A percentile compares a stretch with the other conserved stretches of the same genome.
Conservation (phyloP, 345 rosid genomes). For the Lepidium sativum region DNA sequence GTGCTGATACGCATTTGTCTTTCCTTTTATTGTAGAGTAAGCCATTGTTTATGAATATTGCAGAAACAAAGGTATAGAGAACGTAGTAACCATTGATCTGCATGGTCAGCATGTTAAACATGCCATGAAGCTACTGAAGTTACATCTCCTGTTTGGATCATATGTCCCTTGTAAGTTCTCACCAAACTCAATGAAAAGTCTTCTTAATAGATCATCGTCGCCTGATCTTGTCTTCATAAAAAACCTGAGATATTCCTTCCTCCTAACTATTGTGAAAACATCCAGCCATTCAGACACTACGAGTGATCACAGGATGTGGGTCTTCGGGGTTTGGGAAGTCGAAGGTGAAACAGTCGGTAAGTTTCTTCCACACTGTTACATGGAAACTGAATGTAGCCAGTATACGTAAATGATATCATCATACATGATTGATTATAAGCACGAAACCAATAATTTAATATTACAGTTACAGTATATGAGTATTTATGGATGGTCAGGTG, state of each 20-base stretch:
- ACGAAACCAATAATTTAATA: background rate
- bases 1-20: background rate
- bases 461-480: background rate
- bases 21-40: conserved; percentile 18
- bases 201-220: background rate
- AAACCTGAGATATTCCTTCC: background rate
- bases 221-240: background rate
- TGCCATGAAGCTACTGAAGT: conserved; percentile 71
- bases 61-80: conserved; percentile 83
- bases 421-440: background rate
- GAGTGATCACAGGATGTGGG: conserved; percentile 95
- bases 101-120: conserved; percentile 94
- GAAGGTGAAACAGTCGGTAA: conserved; percentile 80
- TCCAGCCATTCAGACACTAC: conserved; percentile 69
- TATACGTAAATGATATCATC: background rate
- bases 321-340: conserved; percentile 73
- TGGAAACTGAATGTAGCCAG: background rate
- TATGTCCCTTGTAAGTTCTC: conserved; percentile 60
- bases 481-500: conserved; percentile 40
- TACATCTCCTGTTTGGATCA: conserved; percentile 61
- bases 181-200: background rate
- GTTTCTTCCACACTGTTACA: conserved; percentile 6
- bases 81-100: conserved; percentile 78
- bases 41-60: conserved; percentile 8
- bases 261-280: conserved; percentile 11